Evolutionary conservation across 2,329 filamentous ascomycete genomes (phyloP).

Genomic region (Cercospora canescens): DNA sequence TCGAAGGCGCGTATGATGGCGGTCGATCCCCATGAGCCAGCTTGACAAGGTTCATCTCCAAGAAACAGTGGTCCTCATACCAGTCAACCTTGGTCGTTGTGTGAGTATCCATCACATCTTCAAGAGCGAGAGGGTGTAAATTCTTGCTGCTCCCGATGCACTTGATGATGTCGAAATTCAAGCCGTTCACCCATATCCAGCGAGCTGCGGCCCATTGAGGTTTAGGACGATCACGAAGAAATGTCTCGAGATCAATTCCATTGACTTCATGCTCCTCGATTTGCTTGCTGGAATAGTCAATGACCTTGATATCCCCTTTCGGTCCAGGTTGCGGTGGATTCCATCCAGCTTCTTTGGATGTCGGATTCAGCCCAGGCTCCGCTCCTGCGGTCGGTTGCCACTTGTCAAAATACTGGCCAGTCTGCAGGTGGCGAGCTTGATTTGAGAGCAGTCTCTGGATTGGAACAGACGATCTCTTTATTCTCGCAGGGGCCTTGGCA

Average conservation of each 20-base stretch:
- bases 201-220: conserved; percentile 75
- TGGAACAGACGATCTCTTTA: not conserved
- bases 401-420: conserved; percentile 3
- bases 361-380: conserved; percentile 30
- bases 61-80: conserved; percentile 60
- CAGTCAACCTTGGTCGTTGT: conserved; percentile 90
- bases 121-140: conserved; percentile 79
- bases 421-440: not conserved
- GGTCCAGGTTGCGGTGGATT: conserved; percentile 13
- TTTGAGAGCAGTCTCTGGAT: not conserved
- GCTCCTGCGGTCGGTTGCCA: conserved; percentile 22
- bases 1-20: conserved; percentile 1
- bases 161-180: conserved; percentile 89
- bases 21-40: conserved; percentile 67
- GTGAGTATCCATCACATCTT: conserved; percentile 80
- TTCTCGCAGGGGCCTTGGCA: not conserved
- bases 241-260: conserved; percentile 68
- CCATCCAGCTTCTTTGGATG: conserved; percentile 13
- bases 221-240: conserved; percentile 61
- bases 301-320: conserved; percentile 74
- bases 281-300: conserved; percentile 73
- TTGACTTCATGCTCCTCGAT: conserved; percentile 65
- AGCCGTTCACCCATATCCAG: conserved; percentile 92
- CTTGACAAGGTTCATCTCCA: conserved; percentile 59
- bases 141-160: conserved; percentile 72